phyloP scores from a whole-genome alignment of 2,329 filamentous ascomycete genomes.

The Nakataea oryzae region DNA sequence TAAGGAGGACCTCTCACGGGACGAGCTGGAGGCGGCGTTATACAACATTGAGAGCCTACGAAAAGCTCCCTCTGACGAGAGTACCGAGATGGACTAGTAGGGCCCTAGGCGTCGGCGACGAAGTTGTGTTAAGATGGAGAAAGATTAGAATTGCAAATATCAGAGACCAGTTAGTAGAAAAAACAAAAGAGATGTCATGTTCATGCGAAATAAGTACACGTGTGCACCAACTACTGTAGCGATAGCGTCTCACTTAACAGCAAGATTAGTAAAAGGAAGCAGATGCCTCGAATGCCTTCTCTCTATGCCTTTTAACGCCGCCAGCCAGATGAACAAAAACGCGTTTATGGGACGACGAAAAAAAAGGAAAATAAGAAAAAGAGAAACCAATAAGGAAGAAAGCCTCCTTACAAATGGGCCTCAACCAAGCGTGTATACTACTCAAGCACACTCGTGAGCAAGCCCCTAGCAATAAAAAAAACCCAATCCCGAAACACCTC shows the following conservation, averaged over 20 bases:
- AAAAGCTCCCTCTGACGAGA: slow-evolving; percentile 27
- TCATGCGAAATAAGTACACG: neutral
- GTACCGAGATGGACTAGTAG: slow-evolving; percentile 3
- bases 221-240: neutral
- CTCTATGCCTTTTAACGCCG: slow-evolving; percentile 13
- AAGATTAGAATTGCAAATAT: no score
- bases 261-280: slow-evolving; percentile 2
- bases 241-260: neutral
- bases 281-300: slow-evolving; percentile 8
- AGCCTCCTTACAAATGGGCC: neutral
- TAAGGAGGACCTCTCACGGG: slow-evolving; percentile 23
- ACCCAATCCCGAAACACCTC: neutral
- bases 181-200: neutral
- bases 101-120: no score
- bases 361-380: neutral
- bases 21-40: slow-evolving; percentile 30
- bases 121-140: no score
- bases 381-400: slow-evolving; percentile 2
- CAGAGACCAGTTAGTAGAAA: no score
- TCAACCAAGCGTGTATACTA: neutral
- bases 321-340: slow-evolving; percentile 1
- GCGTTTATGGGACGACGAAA: neutral
- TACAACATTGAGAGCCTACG: slow-evolving; percentile 37
- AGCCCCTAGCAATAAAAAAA: neutral
- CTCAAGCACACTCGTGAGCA: neutral